Evolutionary conservation across 176 grass and related monocot species (phyloP).

Genomic region (Canna indica): DNA sequence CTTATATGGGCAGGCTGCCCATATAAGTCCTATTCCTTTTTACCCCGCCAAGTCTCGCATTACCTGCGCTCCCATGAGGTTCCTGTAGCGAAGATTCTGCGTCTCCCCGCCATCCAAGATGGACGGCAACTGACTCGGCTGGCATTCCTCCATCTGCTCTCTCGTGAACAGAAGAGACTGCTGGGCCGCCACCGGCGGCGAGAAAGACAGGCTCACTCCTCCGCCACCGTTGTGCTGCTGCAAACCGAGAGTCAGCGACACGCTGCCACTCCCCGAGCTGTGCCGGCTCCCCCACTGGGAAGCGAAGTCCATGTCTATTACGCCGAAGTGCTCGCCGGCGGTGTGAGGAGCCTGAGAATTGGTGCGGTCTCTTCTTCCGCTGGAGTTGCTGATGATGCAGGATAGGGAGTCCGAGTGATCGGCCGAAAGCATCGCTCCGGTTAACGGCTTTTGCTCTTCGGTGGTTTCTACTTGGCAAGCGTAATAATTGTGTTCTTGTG

Average conservation of each 20-base stretch:
- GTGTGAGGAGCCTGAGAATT: no score
- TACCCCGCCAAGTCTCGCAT: constrained; percentile 11
- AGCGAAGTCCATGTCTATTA: constrained; percentile 1
- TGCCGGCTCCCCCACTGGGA: not conserved
- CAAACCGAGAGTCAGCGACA: constrained; percentile 13
- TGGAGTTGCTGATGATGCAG: constrained; percentile 1
- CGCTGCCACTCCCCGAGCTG: not conserved
- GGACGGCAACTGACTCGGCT: not conserved
- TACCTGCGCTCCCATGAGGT: constrained; percentile 9
- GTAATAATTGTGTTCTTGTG: not conserved
- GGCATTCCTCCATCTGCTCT: not conserved
- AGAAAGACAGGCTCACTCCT: constrained; percentile 12
- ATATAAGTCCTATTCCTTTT: no score
- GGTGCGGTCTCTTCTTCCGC: not conserved
- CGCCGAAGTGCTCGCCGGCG: not conserved
- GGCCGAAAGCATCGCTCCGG: not conserved
- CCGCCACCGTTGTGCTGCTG: constrained; percentile 14
- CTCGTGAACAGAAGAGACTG: not conserved
- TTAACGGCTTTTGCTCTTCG: not conserved
- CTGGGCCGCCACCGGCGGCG: not conserved
- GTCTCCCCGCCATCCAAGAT: not conserved
- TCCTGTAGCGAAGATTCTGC: not conserved
- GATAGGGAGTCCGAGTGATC: constrained; percentile 10
- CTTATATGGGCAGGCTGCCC: no score
- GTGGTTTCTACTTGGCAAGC: not conserved